phyloP scores from a whole-genome alignment of 2,329 filamentous ascomycete species.

The Neurospora sp. region DNA sequence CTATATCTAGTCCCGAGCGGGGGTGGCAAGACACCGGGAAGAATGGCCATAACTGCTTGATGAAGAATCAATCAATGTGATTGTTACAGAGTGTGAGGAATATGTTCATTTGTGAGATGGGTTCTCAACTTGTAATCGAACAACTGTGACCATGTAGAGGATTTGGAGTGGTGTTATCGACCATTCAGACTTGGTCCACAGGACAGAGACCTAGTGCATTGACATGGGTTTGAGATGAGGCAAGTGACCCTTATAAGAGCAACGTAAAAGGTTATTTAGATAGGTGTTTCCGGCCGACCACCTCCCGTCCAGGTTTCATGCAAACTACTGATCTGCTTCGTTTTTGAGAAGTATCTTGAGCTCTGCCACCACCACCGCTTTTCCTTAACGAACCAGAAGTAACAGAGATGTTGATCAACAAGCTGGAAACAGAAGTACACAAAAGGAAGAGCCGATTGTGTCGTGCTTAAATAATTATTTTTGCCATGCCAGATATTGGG shows the following conservation, averaged over 20 bases:
- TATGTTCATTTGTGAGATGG: neutral
- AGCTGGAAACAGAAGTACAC: neutral
- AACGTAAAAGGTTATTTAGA: neutral
- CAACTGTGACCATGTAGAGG: neutral
- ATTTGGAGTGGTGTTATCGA: neutral
- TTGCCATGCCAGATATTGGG: constrained; percentile 21
- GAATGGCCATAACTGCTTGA: neutral
- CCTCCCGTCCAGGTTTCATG: neutral
- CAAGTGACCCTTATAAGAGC: neutral
- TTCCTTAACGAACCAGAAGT: neutral
- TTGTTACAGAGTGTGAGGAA: neutral
- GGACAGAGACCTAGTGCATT: neutral
- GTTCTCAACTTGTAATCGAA: neutral
- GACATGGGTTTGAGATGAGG: neutral
- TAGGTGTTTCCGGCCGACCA: neutral
- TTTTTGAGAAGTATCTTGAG: neutral
- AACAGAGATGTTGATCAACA: neutral
- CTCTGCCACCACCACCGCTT: neutral
- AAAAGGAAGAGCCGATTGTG: neutral
- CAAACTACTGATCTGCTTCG: neutral
- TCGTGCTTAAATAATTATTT: constrained; percentile 1
- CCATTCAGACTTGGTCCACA: neutral
- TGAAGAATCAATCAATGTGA: neutral
- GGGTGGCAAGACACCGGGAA: neutral
- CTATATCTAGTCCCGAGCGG: neutral